phyloP scores from a whole-genome alignment of 805 yeast genomes.

The Cyberlindnera sargentensis region DNA sequence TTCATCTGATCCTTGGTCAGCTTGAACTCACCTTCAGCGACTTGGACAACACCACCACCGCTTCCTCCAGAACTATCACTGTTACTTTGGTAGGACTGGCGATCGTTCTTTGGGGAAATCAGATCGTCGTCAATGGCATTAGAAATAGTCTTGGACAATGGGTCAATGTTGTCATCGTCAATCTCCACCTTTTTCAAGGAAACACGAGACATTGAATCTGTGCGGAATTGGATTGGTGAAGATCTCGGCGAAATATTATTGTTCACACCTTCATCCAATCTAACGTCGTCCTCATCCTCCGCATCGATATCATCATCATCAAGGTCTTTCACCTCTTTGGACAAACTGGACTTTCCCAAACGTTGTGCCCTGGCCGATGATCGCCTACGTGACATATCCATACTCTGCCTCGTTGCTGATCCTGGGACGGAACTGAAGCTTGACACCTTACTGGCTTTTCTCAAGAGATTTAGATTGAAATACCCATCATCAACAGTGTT shows the following conservation, averaged over 20 bases:
- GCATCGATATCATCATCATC: constrained; percentile 17
- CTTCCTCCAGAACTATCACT: no score
- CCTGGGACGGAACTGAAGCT: neutral
- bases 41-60: constrained; percentile 1
- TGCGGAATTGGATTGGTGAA: constrained; percentile 13
- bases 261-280: constrained; percentile 1
- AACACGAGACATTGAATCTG: constrained; percentile 13
- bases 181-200: constrained; percentile 6
- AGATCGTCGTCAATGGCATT: neutral
- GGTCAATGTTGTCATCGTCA: constrained; percentile 17
- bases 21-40: constrained; percentile 20
- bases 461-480: constrained; percentile 46
- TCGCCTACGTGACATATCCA: constrained; percentile 8
- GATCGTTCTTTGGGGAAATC: no score
- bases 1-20: constrained; percentile 4
- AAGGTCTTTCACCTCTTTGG: constrained; percentile 20
- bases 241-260: neutral
- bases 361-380: constrained; percentile 7
- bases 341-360: constrained; percentile 20
- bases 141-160: constrained; percentile 3
- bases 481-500: constrained; percentile 61
- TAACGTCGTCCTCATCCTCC: constrained; percentile 7
- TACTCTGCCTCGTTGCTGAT: constrained; percentile 6
- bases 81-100: no score
- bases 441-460: constrained; percentile 35